Evolutionary conservation across 176 grass and related monocot species (phyloP), one percentile per base, ranked within the genome.

Genomic region (Cenchrus purpureus): DNA sequence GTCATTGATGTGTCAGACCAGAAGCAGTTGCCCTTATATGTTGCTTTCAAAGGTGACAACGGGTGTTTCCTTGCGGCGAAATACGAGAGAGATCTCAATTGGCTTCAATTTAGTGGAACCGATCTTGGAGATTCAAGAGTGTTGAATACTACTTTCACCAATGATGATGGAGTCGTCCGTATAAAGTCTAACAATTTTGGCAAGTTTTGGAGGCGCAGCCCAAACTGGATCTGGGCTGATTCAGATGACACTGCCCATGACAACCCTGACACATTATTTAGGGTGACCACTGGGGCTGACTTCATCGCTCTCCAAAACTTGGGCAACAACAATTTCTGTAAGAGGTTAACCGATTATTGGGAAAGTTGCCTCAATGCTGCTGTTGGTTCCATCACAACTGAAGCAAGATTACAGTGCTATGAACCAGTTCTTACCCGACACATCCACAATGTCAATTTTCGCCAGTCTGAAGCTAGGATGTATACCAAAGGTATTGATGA

Each of bases 281-380:
- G 1, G 51, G 73, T 58, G 53, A 42, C 2, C 16, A 58, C 12
- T 6, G 6, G 12, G 14, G 52, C 12, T 12, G 53, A 48, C 56
- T 65, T n/a, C 44, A 7, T 83, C 11, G 58, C 46, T 15, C 81
- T 83, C 6, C 81, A n/a, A 43, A 83, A 52, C 70, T 4, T 53
- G 44, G 70, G 81, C 70, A 83, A 75, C 82, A 43, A 62, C 16
- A 37, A 37, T 12, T 74, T 64, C 11, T 74, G 69, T 52, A 52
- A 12, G 11, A 64, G 81, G 57, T 7, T 83, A n/a, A 73, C 25
- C 44, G 42, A 42, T 10, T 57, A 74, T 8, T 25, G 16, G 22
- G 74, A 74, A 29, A 15, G 4, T 16, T 52, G 69, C 69, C 70
- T 83, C 11, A 74, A 64, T 20, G 81, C 81, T 12, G 44, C 10